Conservation (phyloP, 352 stramenopile genomes). For the Pythium phragmitis region DNA sequence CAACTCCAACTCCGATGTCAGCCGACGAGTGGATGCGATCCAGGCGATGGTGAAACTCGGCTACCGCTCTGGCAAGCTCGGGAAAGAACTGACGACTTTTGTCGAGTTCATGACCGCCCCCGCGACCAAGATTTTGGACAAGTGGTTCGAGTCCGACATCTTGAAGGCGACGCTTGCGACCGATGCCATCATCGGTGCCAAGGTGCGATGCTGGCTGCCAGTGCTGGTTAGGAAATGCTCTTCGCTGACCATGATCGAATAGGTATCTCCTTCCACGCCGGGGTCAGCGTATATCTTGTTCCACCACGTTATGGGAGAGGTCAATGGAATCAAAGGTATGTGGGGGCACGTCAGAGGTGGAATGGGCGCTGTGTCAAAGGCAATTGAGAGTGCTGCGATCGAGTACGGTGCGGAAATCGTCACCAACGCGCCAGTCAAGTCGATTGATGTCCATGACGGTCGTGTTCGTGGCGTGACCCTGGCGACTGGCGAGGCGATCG, state of each 20-base stretch:
- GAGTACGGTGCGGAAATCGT: slow-evolving; percentile 70
- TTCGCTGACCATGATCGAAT: background rate
- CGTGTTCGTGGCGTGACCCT: slow-evolving; percentile 65
- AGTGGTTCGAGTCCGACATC: slow-evolving; percentile 90
- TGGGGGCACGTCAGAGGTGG: slow-evolving; percentile 90
- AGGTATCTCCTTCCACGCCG: slow-evolving; percentile 80
- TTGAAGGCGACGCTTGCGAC: slow-evolving; percentile 91
- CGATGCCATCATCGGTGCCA: slow-evolving; percentile 90
- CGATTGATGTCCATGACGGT: slow-evolving; percentile 53
- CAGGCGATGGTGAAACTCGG: slow-evolving; percentile 66
- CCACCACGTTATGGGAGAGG: slow-evolving; percentile 92
- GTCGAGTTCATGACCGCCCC: slow-evolving; percentile 89
- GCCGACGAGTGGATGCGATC: slow-evolving; percentile 60
- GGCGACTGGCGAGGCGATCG: slow-evolving; percentile 45
- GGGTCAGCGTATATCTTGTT: slow-evolving; percentile 91
- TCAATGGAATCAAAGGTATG: slow-evolving; percentile 83
- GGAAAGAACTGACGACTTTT: slow-evolving; percentile 76
- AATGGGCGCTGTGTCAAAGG: slow-evolving; percentile 82
- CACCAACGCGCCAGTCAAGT: slow-evolving; percentile 60
- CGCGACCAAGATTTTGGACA: slow-evolving; percentile 85
- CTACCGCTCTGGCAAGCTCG: slow-evolving; percentile 63
- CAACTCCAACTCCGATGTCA: slow-evolving; percentile 46
- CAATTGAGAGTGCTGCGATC: slow-evolving; percentile 57
- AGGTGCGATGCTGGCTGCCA: slow-evolving; percentile 35
- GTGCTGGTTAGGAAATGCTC: background rate